Evolutionary conservation across 140 eudicot species (phyloP).

Genomic region (Anethum foeniculum): DNA sequence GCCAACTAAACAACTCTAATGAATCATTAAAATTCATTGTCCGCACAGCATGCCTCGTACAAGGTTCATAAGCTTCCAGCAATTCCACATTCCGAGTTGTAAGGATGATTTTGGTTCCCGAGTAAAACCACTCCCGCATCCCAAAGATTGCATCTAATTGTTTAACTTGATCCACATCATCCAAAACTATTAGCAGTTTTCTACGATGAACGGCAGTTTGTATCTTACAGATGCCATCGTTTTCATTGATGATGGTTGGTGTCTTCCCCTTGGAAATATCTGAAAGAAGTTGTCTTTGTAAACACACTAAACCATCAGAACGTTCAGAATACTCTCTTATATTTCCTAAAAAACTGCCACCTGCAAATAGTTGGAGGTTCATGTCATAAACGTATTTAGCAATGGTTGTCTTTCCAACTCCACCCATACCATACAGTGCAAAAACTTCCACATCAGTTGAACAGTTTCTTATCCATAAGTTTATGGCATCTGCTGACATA

Average conservation of each 20-base stretch:
- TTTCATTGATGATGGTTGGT: not conserved
- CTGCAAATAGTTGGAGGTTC: not conserved
- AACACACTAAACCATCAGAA: not conserved
- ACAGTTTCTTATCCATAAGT: not conserved
- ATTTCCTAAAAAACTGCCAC: constrained; percentile 5
- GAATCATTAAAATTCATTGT: too few species aligned
- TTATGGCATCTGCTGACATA: not conserved
- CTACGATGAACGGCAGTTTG: not conserved
- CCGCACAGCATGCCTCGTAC: too few species aligned
- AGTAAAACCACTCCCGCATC: too few species aligned
- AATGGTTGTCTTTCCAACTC: constrained; percentile 7
- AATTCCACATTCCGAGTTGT: too few species aligned
- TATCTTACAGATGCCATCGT: constrained; percentile 7
- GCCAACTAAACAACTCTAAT: too few species aligned
- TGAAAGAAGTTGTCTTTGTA: constrained; percentile 13
- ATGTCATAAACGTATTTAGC: not conserved
- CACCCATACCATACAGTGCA: constrained; percentile 10
- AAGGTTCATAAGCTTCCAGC: too few species aligned
- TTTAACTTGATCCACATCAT: too few species aligned
- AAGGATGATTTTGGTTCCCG: too few species aligned
- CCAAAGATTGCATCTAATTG: too few species aligned
- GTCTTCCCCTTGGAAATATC: not conserved
- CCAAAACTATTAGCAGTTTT: too few species aligned
- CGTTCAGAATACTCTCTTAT: constrained; percentile 6
- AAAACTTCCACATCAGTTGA: not conserved